Percentiles rank a stretch among this genome's conserved stretches.
Conservation (phyloP, 768 basidiomycete genomes). For the Boletus tylopilopsis region DNA sequence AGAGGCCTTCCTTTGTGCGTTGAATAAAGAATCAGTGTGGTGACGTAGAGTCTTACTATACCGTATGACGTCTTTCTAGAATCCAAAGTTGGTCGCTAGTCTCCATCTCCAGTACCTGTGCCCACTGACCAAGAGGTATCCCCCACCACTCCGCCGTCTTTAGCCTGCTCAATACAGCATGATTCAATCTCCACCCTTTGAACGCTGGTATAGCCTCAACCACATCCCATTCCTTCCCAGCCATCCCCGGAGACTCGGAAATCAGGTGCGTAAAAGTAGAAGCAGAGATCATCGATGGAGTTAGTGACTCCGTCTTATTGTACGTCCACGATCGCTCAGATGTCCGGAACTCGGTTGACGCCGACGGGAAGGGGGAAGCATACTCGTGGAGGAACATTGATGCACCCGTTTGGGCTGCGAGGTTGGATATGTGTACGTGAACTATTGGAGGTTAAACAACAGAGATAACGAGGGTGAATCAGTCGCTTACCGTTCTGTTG, state of each 20-base stretch:
- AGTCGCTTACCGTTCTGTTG: slow-evolving; percentile 28
- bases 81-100: slow-evolving; percentile 47
- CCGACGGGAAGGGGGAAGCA: slow-evolving; percentile 43
- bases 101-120: slow-evolving; percentile 35
- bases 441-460: slow-evolving; percentile 31
- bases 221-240: slow-evolving; percentile 37
- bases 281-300: slow-evolving; percentile 38
- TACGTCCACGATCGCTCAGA: slow-evolving; percentile 52
- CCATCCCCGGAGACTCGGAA: slow-evolving; percentile 38
- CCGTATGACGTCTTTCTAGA: slow-evolving; percentile 31
- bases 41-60: not conserved
- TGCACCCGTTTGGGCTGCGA: slow-evolving; percentile 87
- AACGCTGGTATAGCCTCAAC: slow-evolving; percentile 46
- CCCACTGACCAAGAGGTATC: slow-evolving; percentile 21
- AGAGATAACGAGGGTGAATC: not conserved
- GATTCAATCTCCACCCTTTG: slow-evolving; percentile 33
- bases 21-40: too few species aligned
- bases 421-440: slow-evolving; percentile 78
- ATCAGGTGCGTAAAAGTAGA: slow-evolving; percentile 61
- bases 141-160: slow-evolving; percentile 22
- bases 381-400: slow-evolving; percentile 80
- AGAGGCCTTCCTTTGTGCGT: too few species aligned
- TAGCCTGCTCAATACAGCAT: slow-evolving; percentile 11
- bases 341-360: slow-evolving; percentile 11
- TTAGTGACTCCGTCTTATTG: slow-evolving; percentile 76